phyloP scores from a whole-genome alignment of 164 flowering plant genomes.

The Saururus chinensis region DNA sequence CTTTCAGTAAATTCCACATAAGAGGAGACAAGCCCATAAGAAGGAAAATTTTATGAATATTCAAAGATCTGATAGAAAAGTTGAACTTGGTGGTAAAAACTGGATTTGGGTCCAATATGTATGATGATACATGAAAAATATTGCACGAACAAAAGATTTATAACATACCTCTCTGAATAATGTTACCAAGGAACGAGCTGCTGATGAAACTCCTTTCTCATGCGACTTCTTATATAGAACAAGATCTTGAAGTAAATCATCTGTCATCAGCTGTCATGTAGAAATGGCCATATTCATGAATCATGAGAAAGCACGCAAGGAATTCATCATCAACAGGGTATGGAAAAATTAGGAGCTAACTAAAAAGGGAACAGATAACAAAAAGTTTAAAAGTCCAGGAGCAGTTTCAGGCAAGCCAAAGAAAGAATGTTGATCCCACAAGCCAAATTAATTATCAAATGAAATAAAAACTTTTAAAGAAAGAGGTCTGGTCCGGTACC shows the following conservation, averaged over 20 bases:
- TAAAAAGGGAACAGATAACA: background rate
- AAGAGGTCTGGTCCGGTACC: conserved; percentile 26
- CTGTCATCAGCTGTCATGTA: conserved; percentile 67
- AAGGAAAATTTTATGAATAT: too few species aligned
- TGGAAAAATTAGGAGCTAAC: background rate
- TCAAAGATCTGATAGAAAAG: too few species aligned
- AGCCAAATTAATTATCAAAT: background rate
- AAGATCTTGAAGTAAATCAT: conserved; percentile 95
- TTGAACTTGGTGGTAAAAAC: too few species aligned
- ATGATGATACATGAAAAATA: too few species aligned
- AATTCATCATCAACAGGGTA: background rate
- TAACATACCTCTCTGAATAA: conserved; percentile 71
- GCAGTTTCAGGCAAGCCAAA: too few species aligned
- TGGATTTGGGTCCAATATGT: too few species aligned
- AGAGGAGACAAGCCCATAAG: too few species aligned
- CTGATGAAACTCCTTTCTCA: conserved; percentile 79
- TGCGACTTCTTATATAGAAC: conserved; percentile 77
- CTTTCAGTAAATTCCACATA: too few species aligned
- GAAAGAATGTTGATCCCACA: too few species aligned
- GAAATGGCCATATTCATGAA: background rate
- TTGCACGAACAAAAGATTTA: too few species aligned
- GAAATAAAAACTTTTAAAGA: background rate
- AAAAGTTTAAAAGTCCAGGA: background rate
- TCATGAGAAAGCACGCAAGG: background rate
- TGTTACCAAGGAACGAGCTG: conserved; percentile 73